Conservation (phyloP, 495 filamentous ascomycete genomes). For the Elasticomyces elasticus region DNA sequence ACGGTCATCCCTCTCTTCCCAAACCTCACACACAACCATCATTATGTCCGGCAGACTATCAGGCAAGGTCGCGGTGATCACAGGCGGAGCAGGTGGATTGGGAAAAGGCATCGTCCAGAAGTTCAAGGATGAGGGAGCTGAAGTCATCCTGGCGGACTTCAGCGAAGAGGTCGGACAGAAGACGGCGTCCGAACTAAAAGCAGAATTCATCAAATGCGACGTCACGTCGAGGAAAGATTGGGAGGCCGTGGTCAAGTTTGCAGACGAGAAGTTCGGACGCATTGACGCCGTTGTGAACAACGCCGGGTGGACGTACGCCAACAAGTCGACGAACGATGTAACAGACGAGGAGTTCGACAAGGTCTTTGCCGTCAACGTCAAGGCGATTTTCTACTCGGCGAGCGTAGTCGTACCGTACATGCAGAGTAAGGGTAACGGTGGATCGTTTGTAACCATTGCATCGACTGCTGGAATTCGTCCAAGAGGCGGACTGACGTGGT, state of each 20-base stretch:
- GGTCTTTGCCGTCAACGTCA: slow-evolving; percentile 24
- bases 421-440: slow-evolving; percentile 23
- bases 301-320: slow-evolving; percentile 59
- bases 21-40: not conserved
- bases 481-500: slow-evolving; percentile 24
- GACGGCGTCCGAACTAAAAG: slow-evolving; percentile 9
- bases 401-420: slow-evolving; percentile 22
- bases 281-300: slow-evolving; percentile 44
- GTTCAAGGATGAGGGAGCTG: slow-evolving; percentile 20
- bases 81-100: slow-evolving; percentile 20
- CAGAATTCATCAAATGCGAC: slow-evolving; percentile 14
- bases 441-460: slow-evolving; percentile 25
- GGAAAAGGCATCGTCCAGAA: slow-evolving; percentile 21
- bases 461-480: slow-evolving; percentile 25
- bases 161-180: slow-evolving; percentile 13
- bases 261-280: slow-evolving; percentile 23
- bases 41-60: slow-evolving; percentile 18
- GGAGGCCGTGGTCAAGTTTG: slow-evolving; percentile 16
- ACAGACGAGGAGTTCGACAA: slow-evolving; percentile 27
- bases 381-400: slow-evolving; percentile 23
- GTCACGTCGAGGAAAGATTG: slow-evolving; percentile 19
- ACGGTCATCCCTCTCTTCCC: not conserved
- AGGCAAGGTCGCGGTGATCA: slow-evolving; percentile 25
- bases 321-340: slow-evolving; percentile 39
- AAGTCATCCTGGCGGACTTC: slow-evolving; percentile 22